phyloP scores from a whole-genome alignment of 345 rosid genomes.

The Syzygium aromaticum region DNA sequence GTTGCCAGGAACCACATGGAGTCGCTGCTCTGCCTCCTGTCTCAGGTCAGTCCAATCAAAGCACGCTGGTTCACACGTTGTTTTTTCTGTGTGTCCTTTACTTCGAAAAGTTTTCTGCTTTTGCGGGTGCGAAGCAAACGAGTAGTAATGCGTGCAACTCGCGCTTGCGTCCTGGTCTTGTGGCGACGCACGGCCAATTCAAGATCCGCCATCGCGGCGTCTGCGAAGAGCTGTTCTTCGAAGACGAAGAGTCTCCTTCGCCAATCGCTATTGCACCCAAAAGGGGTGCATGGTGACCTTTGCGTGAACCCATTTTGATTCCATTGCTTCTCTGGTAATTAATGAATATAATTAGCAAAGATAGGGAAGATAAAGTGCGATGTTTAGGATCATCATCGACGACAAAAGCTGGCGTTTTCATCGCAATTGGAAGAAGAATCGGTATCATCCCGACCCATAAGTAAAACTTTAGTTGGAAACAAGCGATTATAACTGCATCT shows the following conservation, averaged over 20 bases:
- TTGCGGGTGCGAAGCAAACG: background rate
- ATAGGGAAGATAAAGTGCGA: background rate
- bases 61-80: background rate
- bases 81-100: background rate
- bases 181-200: background rate
- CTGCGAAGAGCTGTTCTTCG: background rate
- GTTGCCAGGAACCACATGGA: conserved; percentile 89
- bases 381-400: background rate
- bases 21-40: conserved; percentile 76
- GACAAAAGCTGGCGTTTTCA: background rate
- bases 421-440: background rate
- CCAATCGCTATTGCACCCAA: background rate
- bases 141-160: background rate
- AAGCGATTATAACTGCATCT: background rate
- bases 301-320: background rate
- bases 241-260: background rate
- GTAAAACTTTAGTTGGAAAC: background rate
- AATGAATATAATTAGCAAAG: background rate
- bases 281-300: background rate
- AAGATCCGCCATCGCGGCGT: background rate
- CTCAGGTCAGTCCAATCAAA: conserved; percentile 31
- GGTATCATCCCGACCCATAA: background rate
- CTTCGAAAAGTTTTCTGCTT: background rate
- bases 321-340: background rate
- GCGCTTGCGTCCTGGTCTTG: background rate